Percentiles rank a stretch among this genome's conserved stretches.
phyloP scores from a whole-genome alignment of 495 filamentous ascomycete genomes.

The Sabuloglossum arenarium region DNA sequence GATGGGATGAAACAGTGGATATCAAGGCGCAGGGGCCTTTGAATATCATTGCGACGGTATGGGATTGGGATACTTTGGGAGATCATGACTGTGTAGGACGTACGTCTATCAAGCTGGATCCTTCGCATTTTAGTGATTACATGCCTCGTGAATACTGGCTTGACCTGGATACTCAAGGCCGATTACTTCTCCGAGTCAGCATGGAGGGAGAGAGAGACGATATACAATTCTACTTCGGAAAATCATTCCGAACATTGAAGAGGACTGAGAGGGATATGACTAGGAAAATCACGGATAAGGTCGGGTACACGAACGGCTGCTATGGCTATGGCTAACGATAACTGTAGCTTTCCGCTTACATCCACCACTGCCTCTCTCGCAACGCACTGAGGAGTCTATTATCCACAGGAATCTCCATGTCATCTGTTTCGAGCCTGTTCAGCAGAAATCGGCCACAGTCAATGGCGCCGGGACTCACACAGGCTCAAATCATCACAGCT shows the following conservation, averaged over 20 bases:
- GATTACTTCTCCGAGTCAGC: conserved; percentile 72
- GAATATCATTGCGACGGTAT: conserved; percentile 90
- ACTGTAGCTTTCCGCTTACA: conserved; percentile 71
- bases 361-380: conserved; percentile 71
- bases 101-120: conserved; percentile 87
- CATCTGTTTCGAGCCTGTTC: conserved; percentile 65
- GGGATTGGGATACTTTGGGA: conserved; percentile 95
- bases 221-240: conserved; percentile 97
- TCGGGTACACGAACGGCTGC: conserved; percentile 18
- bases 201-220: conserved; percentile 99
- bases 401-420: conserved; percentile 47
- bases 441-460: conserved; percentile 34
- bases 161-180: conserved; percentile 86
- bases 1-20: conserved; percentile 95
- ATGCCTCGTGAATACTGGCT: conserved; percentile 92
- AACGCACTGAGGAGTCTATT: conserved; percentile 57
- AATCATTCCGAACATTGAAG: conserved; percentile 87
- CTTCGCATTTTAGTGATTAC: conserved; percentile 87
- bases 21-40: conserved; percentile 82
- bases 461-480: conserved; percentile 33
- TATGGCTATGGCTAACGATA: not conserved
- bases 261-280: conserved; percentile 96
- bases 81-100: conserved; percentile 95
- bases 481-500: conserved; percentile 56
- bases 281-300: conserved; percentile 93